Evolutionary conservation across 2,329 filamentous ascomycete genomes (phyloP), one percentile per base, ranked within the genome.

Genomic region (Alternaria dauci): DNA sequence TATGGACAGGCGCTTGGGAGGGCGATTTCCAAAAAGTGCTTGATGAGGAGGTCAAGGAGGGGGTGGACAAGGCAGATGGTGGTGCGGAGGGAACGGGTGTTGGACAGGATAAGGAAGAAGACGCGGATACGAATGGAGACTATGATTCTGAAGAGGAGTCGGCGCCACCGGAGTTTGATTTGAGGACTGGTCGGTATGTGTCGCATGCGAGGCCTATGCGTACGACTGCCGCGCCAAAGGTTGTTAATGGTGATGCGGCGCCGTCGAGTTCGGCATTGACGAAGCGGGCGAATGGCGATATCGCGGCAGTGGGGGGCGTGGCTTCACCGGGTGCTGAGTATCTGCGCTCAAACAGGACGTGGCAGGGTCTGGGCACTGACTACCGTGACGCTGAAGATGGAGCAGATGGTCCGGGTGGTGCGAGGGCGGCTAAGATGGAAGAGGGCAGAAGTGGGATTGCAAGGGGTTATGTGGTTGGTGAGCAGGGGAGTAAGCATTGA

Each of bases 301-400:
- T 98, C 18, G 90, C 92, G 0, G 89, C 89, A 46, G 88, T 98
- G 68, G 94, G 94, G 52, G 93, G 93, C 7, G 87, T 94, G 0
- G 84, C 91, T n/a, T 98, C 94, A 46, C 95, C 95, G 0, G 95
- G 93, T 0, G 95, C 95, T 0, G 92, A 97, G 76, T 98, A 87
- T 69, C 81, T 99, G 64, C 87, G 90, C 32, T 91, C 90, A 4
- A 87, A 94, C 71, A 83, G 95, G 58, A 96, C 92, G 4, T 99
- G 95, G 95, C 91, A 91, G 73, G 95, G 95, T 0, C 80, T 99
- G 25, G 95, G 95, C 0, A 96, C 88, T 63, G 95, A 99, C 76
- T 96, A 93, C 71, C 83, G 85, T 59, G 80, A 79, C 66, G 87
- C 87, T 54, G 87, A 87, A 65, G 86, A 89, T 30, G 87, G 87